A percentile compares a stretch with the other conserved stretches of the same genome.
Evolutionary conservation across 306 rosid species (phyloP).

Genomic region (Spatholobus suberectus): DNA sequence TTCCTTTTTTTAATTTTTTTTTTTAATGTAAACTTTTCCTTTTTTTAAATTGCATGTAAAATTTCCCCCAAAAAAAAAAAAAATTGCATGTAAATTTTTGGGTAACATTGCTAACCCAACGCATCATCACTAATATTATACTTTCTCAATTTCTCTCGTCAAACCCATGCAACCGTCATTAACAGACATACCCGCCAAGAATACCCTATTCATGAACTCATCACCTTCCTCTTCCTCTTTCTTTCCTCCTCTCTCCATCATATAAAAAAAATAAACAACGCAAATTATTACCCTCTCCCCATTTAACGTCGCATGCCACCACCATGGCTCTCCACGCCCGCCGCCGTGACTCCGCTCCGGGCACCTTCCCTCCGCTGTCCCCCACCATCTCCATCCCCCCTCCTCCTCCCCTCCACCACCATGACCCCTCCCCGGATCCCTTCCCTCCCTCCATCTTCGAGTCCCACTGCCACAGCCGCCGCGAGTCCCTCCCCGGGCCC

Average conservation of each 20-base stretch:
- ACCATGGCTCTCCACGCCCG: constrained; percentile 37
- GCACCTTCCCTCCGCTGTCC: constrained; percentile 23
- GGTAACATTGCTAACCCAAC: background rate
- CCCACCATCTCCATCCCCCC: constrained; percentile 25
- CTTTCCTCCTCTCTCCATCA: background rate
- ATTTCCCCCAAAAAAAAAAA: too few relatives aligned
- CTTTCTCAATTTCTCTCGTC: background rate
- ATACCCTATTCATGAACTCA: background rate
- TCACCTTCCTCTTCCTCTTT: background rate
- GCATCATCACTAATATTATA: constrained; percentile 1
- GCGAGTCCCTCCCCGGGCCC: constrained; percentile 31
- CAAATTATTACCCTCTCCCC: too few relatives aligned
- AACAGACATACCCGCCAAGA: constrained; percentile 15
- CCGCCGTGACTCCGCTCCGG: constrained; percentile 30
- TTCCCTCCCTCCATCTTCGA: background rate
- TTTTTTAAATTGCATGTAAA: too few relatives aligned
- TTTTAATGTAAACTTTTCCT: too few relatives aligned
- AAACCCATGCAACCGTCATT: background rate
- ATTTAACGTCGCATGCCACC: constrained; percentile 19
- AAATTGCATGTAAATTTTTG: too few relatives aligned
- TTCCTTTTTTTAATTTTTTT: too few relatives aligned
- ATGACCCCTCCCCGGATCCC: constrained; percentile 49
- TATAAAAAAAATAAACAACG: background rate
- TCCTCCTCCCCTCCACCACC: background rate
- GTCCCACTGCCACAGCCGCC: background rate